Percentiles rank a stretch among this genome's conserved stretches.
phyloP scores from a whole-genome alignment of 495 filamentous ascomycete species.

The Cercophora samala region DNA sequence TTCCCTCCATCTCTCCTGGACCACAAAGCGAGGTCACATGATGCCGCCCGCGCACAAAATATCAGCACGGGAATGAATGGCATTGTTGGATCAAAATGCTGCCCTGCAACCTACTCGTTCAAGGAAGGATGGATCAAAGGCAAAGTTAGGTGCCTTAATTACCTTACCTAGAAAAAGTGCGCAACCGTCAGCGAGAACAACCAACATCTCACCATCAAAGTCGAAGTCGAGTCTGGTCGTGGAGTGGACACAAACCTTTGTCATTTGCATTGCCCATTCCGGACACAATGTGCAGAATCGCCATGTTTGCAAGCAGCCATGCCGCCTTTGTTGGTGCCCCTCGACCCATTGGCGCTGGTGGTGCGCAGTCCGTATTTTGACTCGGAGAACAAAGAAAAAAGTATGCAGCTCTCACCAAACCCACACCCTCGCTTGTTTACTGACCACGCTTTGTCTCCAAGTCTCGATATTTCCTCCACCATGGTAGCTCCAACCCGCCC shows the following conservation, averaged over 20 bases:
- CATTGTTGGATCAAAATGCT: too few relatives aligned
- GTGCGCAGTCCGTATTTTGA: background rate
- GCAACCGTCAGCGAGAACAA: too few relatives aligned
- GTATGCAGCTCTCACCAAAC: background rate
- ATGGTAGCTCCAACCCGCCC: background rate
- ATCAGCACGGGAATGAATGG: too few relatives aligned
- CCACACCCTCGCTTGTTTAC: background rate
- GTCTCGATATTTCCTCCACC: background rate
- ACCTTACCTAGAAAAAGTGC: too few relatives aligned
- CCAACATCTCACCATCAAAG: too few relatives aligned
- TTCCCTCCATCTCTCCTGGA: too few relatives aligned
- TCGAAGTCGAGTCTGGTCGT: too few relatives aligned
- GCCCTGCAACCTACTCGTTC: too few relatives aligned
- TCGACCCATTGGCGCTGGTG: background rate
- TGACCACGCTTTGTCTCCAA: background rate
- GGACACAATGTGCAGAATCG: background rate
- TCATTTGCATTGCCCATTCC: background rate
- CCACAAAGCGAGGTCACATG: too few relatives aligned
- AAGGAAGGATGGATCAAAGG: too few relatives aligned
- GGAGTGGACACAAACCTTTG: background rate
- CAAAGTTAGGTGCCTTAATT: too few relatives aligned
- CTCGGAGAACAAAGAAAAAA: background rate
- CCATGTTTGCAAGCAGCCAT: background rate
- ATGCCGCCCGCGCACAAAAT: too few relatives aligned
- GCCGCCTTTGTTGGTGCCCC: background rate